Evolutionary conservation across 2,329 filamentous ascomycete genomes (phyloP), one percentile per base, ranked within the genome.

Genomic region (Alternaria incomplexa): DNA sequence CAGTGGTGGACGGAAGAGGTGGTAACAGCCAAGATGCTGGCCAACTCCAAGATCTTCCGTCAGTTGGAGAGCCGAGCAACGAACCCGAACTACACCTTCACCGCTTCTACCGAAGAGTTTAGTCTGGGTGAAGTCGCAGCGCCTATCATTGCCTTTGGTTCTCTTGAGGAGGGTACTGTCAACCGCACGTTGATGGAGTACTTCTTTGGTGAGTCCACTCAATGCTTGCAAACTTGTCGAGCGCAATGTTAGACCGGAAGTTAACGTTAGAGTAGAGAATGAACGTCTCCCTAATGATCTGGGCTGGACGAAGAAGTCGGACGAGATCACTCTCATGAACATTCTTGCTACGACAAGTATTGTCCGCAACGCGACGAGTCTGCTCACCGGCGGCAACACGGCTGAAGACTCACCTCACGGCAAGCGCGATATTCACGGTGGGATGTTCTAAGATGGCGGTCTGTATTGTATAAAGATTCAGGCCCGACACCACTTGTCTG

Each of bases 51-150:
- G 60, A 53, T 84, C 0, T 81, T 77, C 1, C 81, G 85, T 7
- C 80, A 84, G 48, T 66, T 83, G 57, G 77, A 77, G 15, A 85
- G 83, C 2, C 79, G 79, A 23, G 79, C 83, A 0, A 80, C 70
- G 52, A 87, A 87, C 66, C 84, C 85, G 0, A 78, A 77, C 0
- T 87, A 85, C 68, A 80, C 70, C 0, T 84, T 87, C 76, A 83
- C 81, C 0, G 63, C 74, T 0, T 73, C 69, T 0, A 81, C 75
- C 0, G 81, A 85, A 61, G 60, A 66, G 9, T 87, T 87, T 63
- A 85, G 82, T 61, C 70, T 84, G 1, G 85, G 85, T 6, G 85
- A 87, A 75, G 68, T 85, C 0, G 79, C 82, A 5, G 85, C 85
- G 4, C 83, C 83, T 0, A 78, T 87, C n/a, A 76, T 86, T 15